Percentiles rank a stretch among this genome's conserved stretches.
These are phyloP conservation scores for Fusarium chuoi DNA, from an alignment of 2,329 filamentous ascomycete genomes.

Conservation along the genomic window DNA sequence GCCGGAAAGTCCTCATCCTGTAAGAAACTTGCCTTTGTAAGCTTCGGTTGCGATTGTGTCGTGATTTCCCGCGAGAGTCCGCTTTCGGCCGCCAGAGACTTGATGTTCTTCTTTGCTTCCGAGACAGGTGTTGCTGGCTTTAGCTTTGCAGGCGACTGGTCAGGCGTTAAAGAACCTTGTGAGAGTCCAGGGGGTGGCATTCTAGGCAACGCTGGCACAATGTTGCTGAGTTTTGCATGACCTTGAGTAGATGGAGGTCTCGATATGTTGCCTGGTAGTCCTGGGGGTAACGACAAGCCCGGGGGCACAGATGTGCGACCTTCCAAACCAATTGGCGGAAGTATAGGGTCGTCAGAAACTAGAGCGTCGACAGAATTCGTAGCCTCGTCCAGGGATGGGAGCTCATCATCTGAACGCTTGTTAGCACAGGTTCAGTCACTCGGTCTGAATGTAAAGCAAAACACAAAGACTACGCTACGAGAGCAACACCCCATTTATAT, in stretches of 20 bases:
- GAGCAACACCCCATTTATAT: conserved; percentile 53
- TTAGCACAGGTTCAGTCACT: conserved; percentile 53
- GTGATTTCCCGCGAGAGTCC: conserved; percentile 60
- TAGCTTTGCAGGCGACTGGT: conserved; percentile 47
- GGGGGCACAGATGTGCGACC: conserved; percentile 46
- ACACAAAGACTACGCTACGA: conserved; percentile 45
- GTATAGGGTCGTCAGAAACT: conserved; percentile 66
- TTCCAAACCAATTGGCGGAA: conserved; percentile 22
- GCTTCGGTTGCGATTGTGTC: conserved; percentile 48
- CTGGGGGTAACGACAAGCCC: conserved; percentile 43
- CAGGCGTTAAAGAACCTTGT: conserved; percentile 47
- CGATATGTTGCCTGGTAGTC: conserved; percentile 30
- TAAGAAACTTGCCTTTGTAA: conserved; percentile 48
- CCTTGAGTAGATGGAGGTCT: conserved; percentile 35
- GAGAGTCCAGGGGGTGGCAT: conserved; percentile 40
- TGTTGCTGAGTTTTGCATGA: conserved; percentile 33
- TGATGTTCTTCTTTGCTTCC: conserved; percentile 57
- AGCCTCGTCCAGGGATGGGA: conserved; percentile 70
- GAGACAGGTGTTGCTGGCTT: conserved; percentile 42
- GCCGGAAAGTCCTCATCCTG: conserved; percentile 73
- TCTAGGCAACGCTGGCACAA: conserved; percentile 43
- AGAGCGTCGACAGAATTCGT: conserved; percentile 73
- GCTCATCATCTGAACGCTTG: conserved; percentile 67
- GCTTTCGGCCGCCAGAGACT: conserved; percentile 57
- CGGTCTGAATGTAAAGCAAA: conserved; percentile 37